Evolutionary conservation across 495 filamentous ascomycete species (phyloP).

Genomic region (Tuber aestivum): DNA sequence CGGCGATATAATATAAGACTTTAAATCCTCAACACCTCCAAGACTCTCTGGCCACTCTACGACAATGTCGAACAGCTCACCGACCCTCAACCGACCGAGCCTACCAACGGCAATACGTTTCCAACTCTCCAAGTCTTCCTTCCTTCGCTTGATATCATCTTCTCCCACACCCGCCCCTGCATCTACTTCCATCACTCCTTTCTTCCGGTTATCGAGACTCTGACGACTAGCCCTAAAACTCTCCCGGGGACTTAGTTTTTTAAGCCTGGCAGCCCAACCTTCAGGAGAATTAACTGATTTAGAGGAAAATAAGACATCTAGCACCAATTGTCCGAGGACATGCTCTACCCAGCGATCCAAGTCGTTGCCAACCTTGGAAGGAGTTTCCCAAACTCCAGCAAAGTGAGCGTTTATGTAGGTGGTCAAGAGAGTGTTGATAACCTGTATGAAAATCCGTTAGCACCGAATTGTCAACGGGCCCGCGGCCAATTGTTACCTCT

Average conservation of each 20-base stretch:
- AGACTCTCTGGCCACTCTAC: conserved; percentile 73
- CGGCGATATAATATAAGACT: conserved; percentile 49
- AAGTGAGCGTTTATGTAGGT: conserved; percentile 39
- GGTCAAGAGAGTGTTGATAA: conserved; percentile 40
- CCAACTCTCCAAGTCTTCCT: conserved; percentile 64
- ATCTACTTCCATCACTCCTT: conserved; percentile 41
- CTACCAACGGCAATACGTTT: conserved; percentile 71
- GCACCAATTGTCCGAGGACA: conserved; percentile 34
- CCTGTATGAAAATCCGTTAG: conserved; percentile 7
- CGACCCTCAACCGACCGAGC: conserved; percentile 70
- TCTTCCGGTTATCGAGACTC: conserved; percentile 37
- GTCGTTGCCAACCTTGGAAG: conserved; percentile 28
- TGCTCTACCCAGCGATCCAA: conserved; percentile 39
- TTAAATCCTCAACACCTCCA: conserved; percentile 78
- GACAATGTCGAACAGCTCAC: conserved; percentile 82
- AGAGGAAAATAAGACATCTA: conserved; percentile 41
- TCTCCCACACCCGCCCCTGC: conserved; percentile 35
- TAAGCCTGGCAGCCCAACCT: conserved; percentile 31
- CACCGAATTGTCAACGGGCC: not conserved
- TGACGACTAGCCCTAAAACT: conserved; percentile 38
- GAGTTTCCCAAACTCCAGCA: conserved; percentile 29
- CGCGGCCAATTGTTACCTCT: conserved; percentile 22
- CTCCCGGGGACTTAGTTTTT: conserved; percentile 40
- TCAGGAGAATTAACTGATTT: conserved; percentile 26
- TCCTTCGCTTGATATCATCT: conserved; percentile 38